phyloP scores from a whole-genome alignment of 1,139 yeast genomes.

The Yamadazyma diddensiae region DNA sequence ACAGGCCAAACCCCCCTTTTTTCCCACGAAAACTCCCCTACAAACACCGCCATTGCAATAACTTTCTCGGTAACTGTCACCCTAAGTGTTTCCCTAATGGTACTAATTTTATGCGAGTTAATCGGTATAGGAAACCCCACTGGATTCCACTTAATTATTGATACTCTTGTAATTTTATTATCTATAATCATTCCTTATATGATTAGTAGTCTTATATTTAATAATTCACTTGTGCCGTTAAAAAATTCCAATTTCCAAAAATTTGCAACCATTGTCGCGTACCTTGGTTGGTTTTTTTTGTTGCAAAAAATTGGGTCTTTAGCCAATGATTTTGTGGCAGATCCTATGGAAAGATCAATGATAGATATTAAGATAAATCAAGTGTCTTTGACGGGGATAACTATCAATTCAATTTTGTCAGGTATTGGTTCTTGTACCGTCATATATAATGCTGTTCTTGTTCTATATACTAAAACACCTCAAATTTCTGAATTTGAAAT shows the following conservation, averaged over 20 bases:
- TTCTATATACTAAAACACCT: neutral
- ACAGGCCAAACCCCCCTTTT: too few relatives aligned
- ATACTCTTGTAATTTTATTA: slow-evolving; percentile 29
- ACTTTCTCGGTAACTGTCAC: slow-evolving; percentile 31
- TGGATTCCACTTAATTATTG: slow-evolving; percentile 32
- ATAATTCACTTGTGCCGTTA: slow-evolving; percentile 25
- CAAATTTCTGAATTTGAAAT: slow-evolving; percentile 5
- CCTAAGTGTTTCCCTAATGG: slow-evolving; percentile 30
- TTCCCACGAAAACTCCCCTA: too few relatives aligned
- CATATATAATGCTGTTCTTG: slow-evolving; percentile 27
- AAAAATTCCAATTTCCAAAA: slow-evolving; percentile 9
- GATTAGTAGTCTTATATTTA: slow-evolving; percentile 28
- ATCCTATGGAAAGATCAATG: slow-evolving; percentile 19
- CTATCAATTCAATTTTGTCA: slow-evolving; percentile 66
- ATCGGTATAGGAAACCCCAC: slow-evolving; percentile 20
- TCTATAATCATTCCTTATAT: slow-evolving; percentile 34
- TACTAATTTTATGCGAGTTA: slow-evolving; percentile 40
- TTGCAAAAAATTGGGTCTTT: slow-evolving; percentile 37
- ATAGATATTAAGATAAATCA: slow-evolving; percentile 51
- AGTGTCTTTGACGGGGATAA: slow-evolving; percentile 67
- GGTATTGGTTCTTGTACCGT: slow-evolving; percentile 79
- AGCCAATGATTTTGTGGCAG: slow-evolving; percentile 26
- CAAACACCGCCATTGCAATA: slow-evolving; percentile 14
- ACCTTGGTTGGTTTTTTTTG: slow-evolving; percentile 29
- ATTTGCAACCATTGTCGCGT: slow-evolving; percentile 15